Evolutionary conservation across 345 rosid species (phyloP), one percentile per base, ranked within the genome.

Genomic region (Limnanthes douglasii): DNA sequence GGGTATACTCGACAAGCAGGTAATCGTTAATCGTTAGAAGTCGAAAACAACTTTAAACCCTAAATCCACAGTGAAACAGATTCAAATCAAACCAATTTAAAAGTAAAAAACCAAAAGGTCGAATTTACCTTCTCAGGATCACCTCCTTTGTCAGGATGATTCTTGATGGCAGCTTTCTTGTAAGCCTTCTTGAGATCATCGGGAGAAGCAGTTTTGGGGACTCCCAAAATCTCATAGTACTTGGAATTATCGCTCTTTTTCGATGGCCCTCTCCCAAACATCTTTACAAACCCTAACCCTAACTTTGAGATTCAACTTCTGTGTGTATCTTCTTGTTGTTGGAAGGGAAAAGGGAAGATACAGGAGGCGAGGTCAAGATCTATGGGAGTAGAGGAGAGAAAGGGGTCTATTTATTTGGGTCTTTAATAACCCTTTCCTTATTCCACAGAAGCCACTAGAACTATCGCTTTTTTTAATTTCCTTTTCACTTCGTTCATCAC

Each of bases 81-180:
- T 31, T 33, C 15, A 18, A 23, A 21, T 10, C 20, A 11, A 12
- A 3, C 0, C 15, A 9, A 29, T n/a, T n/a, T n/a, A n/a, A n/a
- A n/a, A n/a, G n/a, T n/a, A n/a, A n/a, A n/a, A n/a, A n/a, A n/a
- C n/a, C n/a, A n/a, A n/a, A n/a, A n/a, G n/a, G n/a, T n/a, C n/a
- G 6, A 29, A 32, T 0, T 6, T 31, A 84, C 95, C 81, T 84
- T 84, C 53, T 79, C 95, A 8, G 97, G 90, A 69, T 83, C 97
- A 35, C 97, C 97, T n/a, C 97, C 95, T 61, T 86, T 86, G 29
- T 86, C 95, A 9, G 97, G 97, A 52, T 86, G 97, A 34, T 86
- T 82, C 62, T 78, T 82, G 49, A 86, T 78, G 16, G 97, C 97
- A 27, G 97, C 95, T 26, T 71, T 86, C 60, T 54, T 68, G 33